phyloP scores from a whole-genome alignment of 805 yeast genomes.

The Sporopachydermia lactativora region DNA sequence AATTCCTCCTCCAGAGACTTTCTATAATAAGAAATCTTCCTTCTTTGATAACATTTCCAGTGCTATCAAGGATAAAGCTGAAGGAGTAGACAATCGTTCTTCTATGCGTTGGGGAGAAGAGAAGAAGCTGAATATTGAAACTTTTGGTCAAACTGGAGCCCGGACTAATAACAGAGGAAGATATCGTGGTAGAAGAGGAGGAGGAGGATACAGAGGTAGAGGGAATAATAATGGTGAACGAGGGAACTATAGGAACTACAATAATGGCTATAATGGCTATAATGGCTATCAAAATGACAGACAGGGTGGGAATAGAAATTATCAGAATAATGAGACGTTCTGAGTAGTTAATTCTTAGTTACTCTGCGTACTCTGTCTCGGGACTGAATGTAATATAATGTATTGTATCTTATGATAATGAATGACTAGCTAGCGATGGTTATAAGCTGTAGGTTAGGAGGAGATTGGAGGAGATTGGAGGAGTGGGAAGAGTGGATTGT shows the following conservation, averaged over 20 bases:
- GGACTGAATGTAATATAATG: no score
- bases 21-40: slow-evolving; percentile 69
- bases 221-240: slow-evolving; percentile 43
- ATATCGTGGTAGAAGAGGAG: slow-evolving; percentile 16
- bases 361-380: no score
- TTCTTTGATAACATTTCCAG: slow-evolving; percentile 82
- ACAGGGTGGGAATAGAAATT: background rate
- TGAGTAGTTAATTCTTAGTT: no score
- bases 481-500: no score
- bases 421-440: no score
- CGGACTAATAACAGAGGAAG: slow-evolving; percentile 15
- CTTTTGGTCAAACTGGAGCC: slow-evolving; percentile 63
- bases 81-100: slow-evolving; percentile 27
- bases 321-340: background rate
- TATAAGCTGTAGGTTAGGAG: no score
- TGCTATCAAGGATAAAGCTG: slow-evolving; percentile 24
- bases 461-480: no score
- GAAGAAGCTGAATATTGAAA: slow-evolving; percentile 58
- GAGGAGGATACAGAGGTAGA: slow-evolving; percentile 30
- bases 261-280: background rate
- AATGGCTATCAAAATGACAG: background rate
- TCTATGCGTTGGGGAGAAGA: slow-evolving; percentile 60
- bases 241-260: slow-evolving; percentile 16
- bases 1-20: slow-evolving; percentile 15
- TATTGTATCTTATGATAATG: no score